Evolutionary conservation across 805 yeast genomes (phyloP).

Genomic region (Lipomyces kockii): DNA sequence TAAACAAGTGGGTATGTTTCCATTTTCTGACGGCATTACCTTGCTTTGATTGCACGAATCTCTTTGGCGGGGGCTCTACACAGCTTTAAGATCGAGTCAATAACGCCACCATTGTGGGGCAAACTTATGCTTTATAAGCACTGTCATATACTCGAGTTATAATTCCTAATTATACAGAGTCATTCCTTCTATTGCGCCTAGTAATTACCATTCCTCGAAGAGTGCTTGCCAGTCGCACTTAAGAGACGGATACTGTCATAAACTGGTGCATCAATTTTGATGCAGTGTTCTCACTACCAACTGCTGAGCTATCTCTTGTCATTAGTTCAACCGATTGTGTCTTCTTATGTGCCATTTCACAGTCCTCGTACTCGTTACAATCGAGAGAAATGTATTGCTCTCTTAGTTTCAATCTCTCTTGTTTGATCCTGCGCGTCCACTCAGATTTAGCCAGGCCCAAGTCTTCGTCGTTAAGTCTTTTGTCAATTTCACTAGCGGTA

Average conservation of each 20-base stretch:
- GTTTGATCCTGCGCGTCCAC: background rate
- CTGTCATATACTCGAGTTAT: too few species aligned
- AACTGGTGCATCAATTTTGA: background rate
- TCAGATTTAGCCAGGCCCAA: background rate
- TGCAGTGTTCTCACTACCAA: background rate
- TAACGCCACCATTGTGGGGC: background rate
- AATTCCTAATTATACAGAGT: background rate
- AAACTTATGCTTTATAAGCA: too few species aligned
- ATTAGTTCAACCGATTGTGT: background rate
- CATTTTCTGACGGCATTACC: too few species aligned
- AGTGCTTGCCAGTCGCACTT: background rate
- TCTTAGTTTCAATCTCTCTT: constrained; percentile 1
- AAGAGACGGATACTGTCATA: constrained; percentile 1
- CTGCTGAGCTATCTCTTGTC: background rate
- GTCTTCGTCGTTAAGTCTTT: constrained; percentile 8
- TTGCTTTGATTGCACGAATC: too few species aligned
- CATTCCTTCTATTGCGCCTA: background rate
- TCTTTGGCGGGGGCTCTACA: too few species aligned
- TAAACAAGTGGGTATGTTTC: too few species aligned
- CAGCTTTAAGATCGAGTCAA: background rate
- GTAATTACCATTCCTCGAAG: background rate
- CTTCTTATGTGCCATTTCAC: background rate
- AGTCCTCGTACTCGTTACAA: background rate
- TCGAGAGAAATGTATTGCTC: background rate
- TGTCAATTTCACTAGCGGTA: constrained; percentile 7